phyloP scores from a whole-genome alignment of 495 filamentous ascomycete species.

The Penicillium simplicissimum region DNA sequence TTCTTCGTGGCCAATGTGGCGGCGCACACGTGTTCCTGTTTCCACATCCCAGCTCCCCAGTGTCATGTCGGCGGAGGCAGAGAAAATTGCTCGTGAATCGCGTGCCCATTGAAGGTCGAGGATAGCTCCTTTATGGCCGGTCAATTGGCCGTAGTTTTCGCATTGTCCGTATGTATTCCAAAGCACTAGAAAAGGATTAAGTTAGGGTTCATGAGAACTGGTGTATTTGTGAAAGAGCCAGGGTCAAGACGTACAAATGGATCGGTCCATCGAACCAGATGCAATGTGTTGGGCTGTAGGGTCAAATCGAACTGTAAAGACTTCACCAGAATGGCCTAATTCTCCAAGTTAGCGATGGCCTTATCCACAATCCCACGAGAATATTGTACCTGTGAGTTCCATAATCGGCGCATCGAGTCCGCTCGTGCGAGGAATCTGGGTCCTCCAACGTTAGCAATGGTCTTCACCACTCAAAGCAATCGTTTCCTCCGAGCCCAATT shows the following conservation, averaged over 20 bases:
- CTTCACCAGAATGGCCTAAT: slow-evolving; percentile 70
- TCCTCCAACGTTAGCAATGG: slow-evolving; percentile 12
- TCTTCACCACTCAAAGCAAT: not conserved
- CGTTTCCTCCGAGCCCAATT: not conserved
- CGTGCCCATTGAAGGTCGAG: slow-evolving; percentile 96
- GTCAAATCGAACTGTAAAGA: slow-evolving; percentile 91
- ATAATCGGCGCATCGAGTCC: slow-evolving; percentile 89
- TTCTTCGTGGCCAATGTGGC: slow-evolving; percentile 92
- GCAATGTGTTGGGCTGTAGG: slow-evolving; percentile 84
- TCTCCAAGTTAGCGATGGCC: slow-evolving; percentile 12
- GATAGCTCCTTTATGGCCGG: slow-evolving; percentile 84
- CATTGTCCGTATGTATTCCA: slow-evolving; percentile 92
- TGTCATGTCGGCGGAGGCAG: slow-evolving; percentile 88
- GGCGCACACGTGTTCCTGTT: slow-evolving; percentile 80
- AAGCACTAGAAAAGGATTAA: slow-evolving; percentile 58
- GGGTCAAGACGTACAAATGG: slow-evolving; percentile 64
- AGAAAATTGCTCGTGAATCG: slow-evolving; percentile 87
- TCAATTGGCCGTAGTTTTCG: slow-evolving; percentile 87
- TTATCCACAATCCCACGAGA: not conserved
- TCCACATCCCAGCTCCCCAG: slow-evolving; percentile 95
- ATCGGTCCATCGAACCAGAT: slow-evolving; percentile 92
- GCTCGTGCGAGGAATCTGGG: slow-evolving; percentile 78
- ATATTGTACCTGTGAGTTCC: slow-evolving; percentile 75
- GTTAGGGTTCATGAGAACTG: slow-evolving; percentile 3
- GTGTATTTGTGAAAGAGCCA: not conserved